A percentile compares a stretch with the other conserved stretches of the same genome.
Evolutionary conservation across 1,284 basidiomycete species (phyloP).

Genomic region (Ceratobasidium papillatum): DNA sequence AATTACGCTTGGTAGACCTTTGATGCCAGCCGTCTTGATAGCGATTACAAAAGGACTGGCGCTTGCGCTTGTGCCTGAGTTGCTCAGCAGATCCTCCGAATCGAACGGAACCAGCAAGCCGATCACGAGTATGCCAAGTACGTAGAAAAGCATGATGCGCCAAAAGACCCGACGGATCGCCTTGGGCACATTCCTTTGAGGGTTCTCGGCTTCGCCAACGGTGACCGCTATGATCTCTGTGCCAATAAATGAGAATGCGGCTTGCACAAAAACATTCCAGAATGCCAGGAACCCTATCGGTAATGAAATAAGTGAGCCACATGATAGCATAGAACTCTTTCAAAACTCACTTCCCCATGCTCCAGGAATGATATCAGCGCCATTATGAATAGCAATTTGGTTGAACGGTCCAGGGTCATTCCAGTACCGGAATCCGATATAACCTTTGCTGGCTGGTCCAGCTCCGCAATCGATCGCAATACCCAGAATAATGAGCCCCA

Average conservation of each 20-base stretch:
- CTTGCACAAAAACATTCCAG: constrained; percentile 54
- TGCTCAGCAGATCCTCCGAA: constrained; percentile 46
- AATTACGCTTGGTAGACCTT: constrained; percentile 63
- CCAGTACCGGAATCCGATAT: too few species aligned
- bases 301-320: too few species aligned
- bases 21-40: constrained; percentile 65
- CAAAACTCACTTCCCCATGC: constrained; percentile 18
- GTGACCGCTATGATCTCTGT: constrained; percentile 75
- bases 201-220: constrained; percentile 67
- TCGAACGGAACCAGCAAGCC: constrained; percentile 52
- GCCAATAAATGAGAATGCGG: constrained; percentile 73
- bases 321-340: background rate
- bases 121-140: constrained; percentile 65
- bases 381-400: constrained; percentile 16
- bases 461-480: constrained; percentile 50
- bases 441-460: constrained; percentile 4
- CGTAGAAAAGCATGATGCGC: constrained; percentile 70
- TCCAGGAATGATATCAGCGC: constrained; percentile 55
- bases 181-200: constrained; percentile 66
- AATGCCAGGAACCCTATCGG: constrained; percentile 52
- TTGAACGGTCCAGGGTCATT: constrained; percentile 76
- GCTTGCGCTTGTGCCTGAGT: constrained; percentile 40
- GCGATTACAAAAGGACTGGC: constrained; percentile 63
- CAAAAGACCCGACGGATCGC: constrained; percentile 76
- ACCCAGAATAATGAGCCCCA: constrained; percentile 55